Conservation (phyloP, 1,284 basidiomycete species). For the Trametes pubescens region DNA sequence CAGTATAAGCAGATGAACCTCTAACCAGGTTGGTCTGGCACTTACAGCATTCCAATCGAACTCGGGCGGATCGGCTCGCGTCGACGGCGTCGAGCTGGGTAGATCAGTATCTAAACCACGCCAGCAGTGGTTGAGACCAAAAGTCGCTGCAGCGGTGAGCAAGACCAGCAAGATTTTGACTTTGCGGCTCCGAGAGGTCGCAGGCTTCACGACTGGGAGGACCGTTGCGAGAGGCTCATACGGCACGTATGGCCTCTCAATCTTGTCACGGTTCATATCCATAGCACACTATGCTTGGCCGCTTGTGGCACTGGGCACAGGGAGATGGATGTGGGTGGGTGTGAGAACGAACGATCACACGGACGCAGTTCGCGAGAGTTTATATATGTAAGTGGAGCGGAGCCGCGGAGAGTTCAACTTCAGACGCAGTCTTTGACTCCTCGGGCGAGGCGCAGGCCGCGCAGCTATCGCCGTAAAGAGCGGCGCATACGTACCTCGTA, state of each 20-base stretch:
- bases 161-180: not conserved
- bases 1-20: slow-evolving; percentile 4
- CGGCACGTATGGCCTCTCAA: not conserved
- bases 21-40: not conserved
- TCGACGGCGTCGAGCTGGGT: too few species aligned
- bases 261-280: not conserved
- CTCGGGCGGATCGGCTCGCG: too few species aligned
- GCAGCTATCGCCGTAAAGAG: too few species aligned
- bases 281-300: not conserved
- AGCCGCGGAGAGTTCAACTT: too few species aligned
- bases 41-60: slow-evolving; percentile 33
- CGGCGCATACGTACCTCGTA: too few species aligned
- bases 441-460: too few species aligned
- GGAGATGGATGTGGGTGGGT: too few species aligned
- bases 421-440: too few species aligned
- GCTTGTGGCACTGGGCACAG: too few species aligned
- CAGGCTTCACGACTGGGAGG: not conserved
- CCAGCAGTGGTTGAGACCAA: not conserved
- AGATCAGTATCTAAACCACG: too few species aligned
- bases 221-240: not conserved
- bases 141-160: not conserved
- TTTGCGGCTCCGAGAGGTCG: not conserved
- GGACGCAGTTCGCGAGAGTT: not conserved
- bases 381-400: not conserved
- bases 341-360: too few species aligned